Evolutionary conservation across 164 flowering plant genomes (phyloP).

Genomic region (Vitis rupestris): DNA sequence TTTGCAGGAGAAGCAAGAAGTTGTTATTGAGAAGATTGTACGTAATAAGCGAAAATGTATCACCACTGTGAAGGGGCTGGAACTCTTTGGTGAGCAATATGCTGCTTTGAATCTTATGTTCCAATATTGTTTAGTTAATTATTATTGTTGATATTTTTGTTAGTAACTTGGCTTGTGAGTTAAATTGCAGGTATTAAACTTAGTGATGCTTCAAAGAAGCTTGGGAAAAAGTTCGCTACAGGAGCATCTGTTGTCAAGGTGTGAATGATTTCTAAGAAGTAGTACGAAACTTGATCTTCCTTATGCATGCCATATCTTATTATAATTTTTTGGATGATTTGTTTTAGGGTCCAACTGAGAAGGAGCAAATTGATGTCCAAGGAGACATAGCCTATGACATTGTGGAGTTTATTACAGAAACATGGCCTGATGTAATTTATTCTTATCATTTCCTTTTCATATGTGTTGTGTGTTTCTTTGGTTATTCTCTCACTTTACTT

Average conservation of each 20-base stretch:
- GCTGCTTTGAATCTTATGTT: conserved; percentile 3
- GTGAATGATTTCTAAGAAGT: background rate
- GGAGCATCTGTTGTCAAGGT: conserved; percentile 99
- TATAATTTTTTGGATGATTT: conserved; percentile 10
- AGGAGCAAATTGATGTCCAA: conserved; percentile 98
- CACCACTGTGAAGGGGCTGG: conserved; percentile 82
- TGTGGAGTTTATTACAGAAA: conserved; percentile 87
- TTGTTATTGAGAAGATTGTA: conserved; percentile 73
- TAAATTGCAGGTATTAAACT: conserved; percentile 75
- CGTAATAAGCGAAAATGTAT: conserved; percentile 85
- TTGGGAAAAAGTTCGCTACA: conserved; percentile 98
- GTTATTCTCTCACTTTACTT: background rate
- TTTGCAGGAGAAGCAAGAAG: conserved; percentile 74
- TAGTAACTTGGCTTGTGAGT: background rate
- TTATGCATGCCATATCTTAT: background rate
- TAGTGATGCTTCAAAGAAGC: conserved; percentile 97
- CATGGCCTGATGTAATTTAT: conserved; percentile 87
- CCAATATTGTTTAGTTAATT: too few relatives aligned
- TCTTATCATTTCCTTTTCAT: conserved; percentile 1
- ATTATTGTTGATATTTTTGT: background rate
- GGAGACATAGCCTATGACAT: conserved; percentile 90
- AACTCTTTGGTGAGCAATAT: conserved; percentile 68
- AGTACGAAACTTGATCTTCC: background rate
- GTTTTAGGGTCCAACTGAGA: conserved; percentile 89
- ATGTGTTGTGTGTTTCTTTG: background rate